A percentile compares a stretch with the other conserved stretches of the same genome.
These are phyloP conservation scores for Amaranthus cruentus DNA, from an alignment of 148 eudicot species.

Conservation along the genomic window DNA sequence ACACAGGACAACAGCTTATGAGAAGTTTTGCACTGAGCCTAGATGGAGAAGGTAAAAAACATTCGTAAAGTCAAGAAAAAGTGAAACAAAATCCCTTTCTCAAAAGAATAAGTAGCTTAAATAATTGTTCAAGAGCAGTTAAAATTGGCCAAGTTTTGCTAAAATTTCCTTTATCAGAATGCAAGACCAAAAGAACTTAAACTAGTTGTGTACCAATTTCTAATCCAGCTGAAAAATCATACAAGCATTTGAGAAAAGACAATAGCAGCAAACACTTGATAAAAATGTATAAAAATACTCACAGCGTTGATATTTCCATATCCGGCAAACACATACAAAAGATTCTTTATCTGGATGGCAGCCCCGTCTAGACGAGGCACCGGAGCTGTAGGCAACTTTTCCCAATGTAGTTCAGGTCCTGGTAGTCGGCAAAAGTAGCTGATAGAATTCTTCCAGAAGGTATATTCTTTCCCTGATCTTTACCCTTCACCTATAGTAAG, in stretches of 20 bases:
- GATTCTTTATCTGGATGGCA: conserved; percentile 82
- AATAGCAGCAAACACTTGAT: not conserved
- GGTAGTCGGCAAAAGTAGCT: conserved; percentile 90
- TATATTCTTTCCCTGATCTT: conserved; percentile 26
- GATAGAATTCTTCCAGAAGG: conserved; percentile 49
- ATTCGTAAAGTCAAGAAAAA: not conserved
- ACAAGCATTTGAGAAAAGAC: not conserved
- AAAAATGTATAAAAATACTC: conserved; percentile 23
- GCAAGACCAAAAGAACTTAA: not conserved
- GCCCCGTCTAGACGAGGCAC: conserved; percentile 98
- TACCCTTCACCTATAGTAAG: conserved; percentile 25
- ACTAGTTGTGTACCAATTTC: not conserved
- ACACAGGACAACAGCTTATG: not conserved
- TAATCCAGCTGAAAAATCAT: not conserved
- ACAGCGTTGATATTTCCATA: conserved; percentile 88
- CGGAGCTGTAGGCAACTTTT: conserved; percentile 75
- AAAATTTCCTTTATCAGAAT: not conserved
- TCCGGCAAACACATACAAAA: conserved; percentile 89
- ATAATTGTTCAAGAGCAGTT: not conserved
- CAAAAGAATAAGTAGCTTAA: not conserved
- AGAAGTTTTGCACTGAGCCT: not conserved
- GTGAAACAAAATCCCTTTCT: no score
- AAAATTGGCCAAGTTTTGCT: not conserved
- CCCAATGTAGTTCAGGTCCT: conserved; percentile 75
- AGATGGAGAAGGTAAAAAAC: not conserved